Percentiles rank a stretch among this genome's conserved stretches.
Conservation (phyloP, 345 rosid genomes). For the Alliaria petiolata region DNA sequence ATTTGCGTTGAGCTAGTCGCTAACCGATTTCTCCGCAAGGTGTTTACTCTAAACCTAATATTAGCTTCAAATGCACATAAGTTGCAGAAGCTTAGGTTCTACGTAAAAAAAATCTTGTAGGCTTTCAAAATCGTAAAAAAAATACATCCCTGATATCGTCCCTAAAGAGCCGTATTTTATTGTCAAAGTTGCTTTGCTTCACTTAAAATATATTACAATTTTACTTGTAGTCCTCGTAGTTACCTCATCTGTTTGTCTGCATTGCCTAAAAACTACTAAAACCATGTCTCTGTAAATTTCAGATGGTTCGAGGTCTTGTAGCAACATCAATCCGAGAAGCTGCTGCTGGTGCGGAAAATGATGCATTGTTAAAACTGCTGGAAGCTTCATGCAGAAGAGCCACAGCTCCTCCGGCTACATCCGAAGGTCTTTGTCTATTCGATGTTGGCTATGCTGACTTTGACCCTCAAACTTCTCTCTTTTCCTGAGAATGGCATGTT, state of each 20-base stretch:
- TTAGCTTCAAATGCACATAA: not conserved
- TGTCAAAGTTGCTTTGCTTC: not conserved
- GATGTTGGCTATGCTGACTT: slow-evolving; percentile 83
- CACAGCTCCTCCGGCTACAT: slow-evolving; percentile 92
- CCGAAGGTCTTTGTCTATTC: slow-evolving; percentile 78
- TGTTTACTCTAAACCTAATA: slow-evolving; percentile 24
- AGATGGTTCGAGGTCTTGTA: slow-evolving; percentile 95
- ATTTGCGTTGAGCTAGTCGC: slow-evolving; percentile 91
- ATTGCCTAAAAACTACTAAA: slow-evolving; percentile 3
- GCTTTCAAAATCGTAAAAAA: too few relatives aligned
- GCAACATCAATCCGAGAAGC: slow-evolving; percentile 92
- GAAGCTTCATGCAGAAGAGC: slow-evolving; percentile 91
- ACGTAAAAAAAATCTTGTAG: not conserved
- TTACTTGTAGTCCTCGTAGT: not conserved
- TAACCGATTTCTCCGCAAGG: slow-evolving; percentile 93
- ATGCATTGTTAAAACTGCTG: slow-evolving; percentile 62
- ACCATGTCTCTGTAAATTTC: not conserved
- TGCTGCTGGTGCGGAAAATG: slow-evolving; percentile 81
- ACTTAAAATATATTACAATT: not conserved
- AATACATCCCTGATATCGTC: too few relatives aligned
- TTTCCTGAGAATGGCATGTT: slow-evolving; percentile 33
- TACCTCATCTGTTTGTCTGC: not conserved
- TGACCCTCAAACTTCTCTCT: slow-evolving; percentile 48
- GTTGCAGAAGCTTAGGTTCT: slow-evolving; percentile 18
- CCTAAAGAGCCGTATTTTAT: not conserved